Conservation (phyloP, 768 basidiomycete genomes). For the Termitomyces sp. region DNA sequence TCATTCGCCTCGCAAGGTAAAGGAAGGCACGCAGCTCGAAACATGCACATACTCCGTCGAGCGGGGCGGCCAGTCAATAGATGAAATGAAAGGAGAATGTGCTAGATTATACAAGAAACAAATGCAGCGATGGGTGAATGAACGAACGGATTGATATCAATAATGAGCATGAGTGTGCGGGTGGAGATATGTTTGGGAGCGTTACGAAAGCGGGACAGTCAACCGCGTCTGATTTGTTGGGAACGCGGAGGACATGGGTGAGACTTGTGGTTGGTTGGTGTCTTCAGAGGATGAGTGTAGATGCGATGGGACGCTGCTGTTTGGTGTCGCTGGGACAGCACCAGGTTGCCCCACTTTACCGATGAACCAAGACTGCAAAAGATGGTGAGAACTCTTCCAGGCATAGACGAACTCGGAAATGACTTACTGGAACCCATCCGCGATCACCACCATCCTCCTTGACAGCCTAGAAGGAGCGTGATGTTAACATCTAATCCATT, state of each 20-base stretch:
- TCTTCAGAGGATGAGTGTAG: constrained; percentile 30
- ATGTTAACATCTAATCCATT: constrained; percentile 2
- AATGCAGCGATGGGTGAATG: constrained; percentile 4
- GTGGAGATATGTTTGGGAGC: neutral
- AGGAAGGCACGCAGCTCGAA: neutral
- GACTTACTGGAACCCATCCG: constrained; percentile 89
- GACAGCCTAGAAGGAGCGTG: constrained; percentile 58
- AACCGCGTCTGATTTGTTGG: constrained; percentile 45
- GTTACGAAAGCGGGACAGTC: constrained; percentile 18
- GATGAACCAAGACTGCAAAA: constrained; percentile 83
- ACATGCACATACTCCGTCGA: neutral
- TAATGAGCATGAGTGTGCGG: neutral
- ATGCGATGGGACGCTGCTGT: constrained; percentile 32
- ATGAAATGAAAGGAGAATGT: constrained; percentile 1
- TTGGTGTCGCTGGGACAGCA: constrained; percentile 43
- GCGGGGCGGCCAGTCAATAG: neutral
- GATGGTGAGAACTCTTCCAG: neutral
- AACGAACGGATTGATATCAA: neutral
- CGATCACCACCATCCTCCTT: constrained; percentile 91
- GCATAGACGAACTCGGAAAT: neutral
- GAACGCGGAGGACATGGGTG: constrained; percentile 84
- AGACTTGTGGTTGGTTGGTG: constrained; percentile 49
- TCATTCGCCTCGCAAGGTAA: neutral
- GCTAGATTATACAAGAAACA: constrained; percentile 11
- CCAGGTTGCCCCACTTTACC: constrained; percentile 71